Evolutionary conservation across 176 grass and related monocot genomes (phyloP).

Genomic region (Lolium rigidum): DNA sequence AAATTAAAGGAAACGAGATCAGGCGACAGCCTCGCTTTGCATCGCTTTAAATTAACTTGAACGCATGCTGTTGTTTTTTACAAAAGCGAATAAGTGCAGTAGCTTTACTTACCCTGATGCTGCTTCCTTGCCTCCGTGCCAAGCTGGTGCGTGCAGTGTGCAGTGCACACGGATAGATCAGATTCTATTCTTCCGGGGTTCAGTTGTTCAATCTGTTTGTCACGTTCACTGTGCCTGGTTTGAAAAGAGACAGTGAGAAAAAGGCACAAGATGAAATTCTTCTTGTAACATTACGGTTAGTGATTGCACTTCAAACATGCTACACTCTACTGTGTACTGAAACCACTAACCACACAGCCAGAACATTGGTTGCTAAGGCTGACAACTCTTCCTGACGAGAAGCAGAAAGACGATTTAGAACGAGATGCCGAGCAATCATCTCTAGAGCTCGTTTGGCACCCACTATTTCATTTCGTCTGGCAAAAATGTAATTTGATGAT

Average conservation of each 20-base stretch:
- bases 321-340: neutral
- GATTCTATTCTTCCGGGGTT: neutral
- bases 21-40: neutral
- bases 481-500: too few relatives aligned
- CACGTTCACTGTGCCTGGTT: neutral
- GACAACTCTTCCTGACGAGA: neutral
- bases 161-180: neutral
- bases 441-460: neutral
- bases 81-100: neutral
- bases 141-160: neutral
- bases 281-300: neutral
- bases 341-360: neutral
- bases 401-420: neutral
- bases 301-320: neutral
- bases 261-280: neutral
- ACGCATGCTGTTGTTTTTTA: neutral
- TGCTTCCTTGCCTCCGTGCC: neutral
- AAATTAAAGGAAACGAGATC: too few relatives aligned
- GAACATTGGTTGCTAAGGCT: neutral
- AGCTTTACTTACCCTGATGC: neutral
- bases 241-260: neutral
- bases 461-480: too few relatives aligned
- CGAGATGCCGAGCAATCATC: constrained; percentile 7
- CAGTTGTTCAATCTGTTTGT: too few relatives aligned
- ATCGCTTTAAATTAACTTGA: neutral